Conservation (phyloP, 768 basidiomycete species). For the Clitopilus hobsonii region DNA sequence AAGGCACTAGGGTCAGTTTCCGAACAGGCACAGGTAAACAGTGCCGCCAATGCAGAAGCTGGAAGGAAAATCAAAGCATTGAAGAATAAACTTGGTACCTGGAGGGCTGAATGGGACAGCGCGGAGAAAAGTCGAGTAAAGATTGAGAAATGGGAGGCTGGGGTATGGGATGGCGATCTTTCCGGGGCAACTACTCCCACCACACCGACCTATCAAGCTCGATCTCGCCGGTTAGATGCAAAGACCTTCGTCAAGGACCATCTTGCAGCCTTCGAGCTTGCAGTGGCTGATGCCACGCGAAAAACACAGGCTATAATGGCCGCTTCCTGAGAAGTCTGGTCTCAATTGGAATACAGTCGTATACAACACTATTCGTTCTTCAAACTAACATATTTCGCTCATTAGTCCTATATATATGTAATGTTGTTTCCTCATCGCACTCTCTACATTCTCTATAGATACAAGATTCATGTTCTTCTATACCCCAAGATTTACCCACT, state of each 20-base stretch:
- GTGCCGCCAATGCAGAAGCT: conserved; percentile 79
- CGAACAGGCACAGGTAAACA: conserved; percentile 86
- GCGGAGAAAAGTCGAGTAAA: conserved; percentile 72
- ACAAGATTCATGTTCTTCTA: conserved; percentile 13
- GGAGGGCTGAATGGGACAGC: conserved; percentile 80
- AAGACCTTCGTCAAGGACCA: conserved; percentile 75
- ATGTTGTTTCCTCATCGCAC: conserved; percentile 21
- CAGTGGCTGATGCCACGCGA: conserved; percentile 63
- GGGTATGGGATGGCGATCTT: conserved; percentile 35
- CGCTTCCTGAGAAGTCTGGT: conserved; percentile 39
- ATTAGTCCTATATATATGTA: conserved; percentile 20
- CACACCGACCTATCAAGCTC: conserved; percentile 22
- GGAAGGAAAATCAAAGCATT: conserved; percentile 82
- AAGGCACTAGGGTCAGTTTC: conserved; percentile 73
- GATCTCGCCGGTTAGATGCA: conserved; percentile 55
- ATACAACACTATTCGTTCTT: conserved; percentile 16
- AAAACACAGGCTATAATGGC: conserved; percentile 86
- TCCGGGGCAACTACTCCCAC: conserved; percentile 18
- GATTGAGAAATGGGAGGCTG: conserved; percentile 82
- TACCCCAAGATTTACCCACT: conserved; percentile 32
- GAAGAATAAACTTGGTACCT: conserved; percentile 78
- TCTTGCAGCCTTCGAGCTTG: conserved; percentile 67
- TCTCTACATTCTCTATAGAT: conserved; percentile 15
- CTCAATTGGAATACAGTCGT: too few relatives aligned
- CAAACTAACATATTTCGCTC: conserved; percentile 24